Evolutionary conservation across 1,284 basidiomycete species (phyloP).

Genomic region (Trametes sp.): DNA sequence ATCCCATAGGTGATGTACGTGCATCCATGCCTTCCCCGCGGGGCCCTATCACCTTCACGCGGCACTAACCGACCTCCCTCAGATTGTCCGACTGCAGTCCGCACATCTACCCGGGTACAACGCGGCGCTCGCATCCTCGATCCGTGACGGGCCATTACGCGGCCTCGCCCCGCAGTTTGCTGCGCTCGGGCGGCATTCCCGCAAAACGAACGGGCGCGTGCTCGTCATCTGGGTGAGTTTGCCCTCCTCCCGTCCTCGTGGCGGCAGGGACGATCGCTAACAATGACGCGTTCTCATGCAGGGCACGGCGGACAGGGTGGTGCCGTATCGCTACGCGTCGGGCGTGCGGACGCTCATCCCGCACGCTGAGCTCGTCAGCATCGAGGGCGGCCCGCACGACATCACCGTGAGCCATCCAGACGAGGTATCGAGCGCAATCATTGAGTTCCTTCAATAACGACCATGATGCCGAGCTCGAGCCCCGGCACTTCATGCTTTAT

Average conservation of each 20-base stretch:
- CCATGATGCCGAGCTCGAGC: too few species aligned
- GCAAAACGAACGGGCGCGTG: conserved; percentile 55
- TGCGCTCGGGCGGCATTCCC: conserved; percentile 47
- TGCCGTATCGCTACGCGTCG: conserved; percentile 65
- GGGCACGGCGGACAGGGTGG: conserved; percentile 73
- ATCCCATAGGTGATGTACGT: conserved; percentile 51
- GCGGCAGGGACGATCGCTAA: neutral
- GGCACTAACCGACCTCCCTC: neutral
- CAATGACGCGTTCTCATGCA: conserved; percentile 37
- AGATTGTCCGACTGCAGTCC: conserved; percentile 75
- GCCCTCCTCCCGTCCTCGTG: neutral
- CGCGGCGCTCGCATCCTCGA: conserved; percentile 72
- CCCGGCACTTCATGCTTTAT: neutral
- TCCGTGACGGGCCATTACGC: conserved; percentile 75
- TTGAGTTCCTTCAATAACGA: conserved; percentile 47
- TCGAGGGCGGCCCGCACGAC: conserved; percentile 70
- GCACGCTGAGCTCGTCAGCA: conserved; percentile 58
- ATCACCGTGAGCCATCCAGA: conserved; percentile 64
- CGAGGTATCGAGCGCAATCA: conserved; percentile 49
- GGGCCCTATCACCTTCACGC: neutral
- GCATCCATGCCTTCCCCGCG: neutral
- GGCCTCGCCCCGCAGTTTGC: conserved; percentile 62
- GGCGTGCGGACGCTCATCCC: conserved; percentile 63
- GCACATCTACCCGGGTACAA: conserved; percentile 78
- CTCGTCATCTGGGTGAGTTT: conserved; percentile 68